phyloP scores from a whole-genome alignment of 225 moss, liverwort and hornwort genomes.

The Sphagnum tenellum region DNA sequence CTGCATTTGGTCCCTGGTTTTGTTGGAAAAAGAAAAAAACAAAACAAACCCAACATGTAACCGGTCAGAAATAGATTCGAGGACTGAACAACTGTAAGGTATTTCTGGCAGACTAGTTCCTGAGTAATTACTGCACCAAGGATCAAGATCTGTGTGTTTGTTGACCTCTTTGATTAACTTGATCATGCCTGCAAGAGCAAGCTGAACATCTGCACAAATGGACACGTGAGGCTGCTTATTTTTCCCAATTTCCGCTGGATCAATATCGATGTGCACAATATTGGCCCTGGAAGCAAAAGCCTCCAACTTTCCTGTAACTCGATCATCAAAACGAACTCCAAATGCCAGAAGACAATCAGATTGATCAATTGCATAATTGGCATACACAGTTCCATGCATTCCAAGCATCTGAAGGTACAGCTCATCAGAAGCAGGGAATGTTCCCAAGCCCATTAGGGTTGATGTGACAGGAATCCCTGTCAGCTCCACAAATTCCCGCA shows the following conservation, averaged over 20 bases:
- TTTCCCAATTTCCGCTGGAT: constrained; percentile 99
- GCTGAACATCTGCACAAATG: constrained; percentile 81
- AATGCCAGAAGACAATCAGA: constrained; percentile 87
- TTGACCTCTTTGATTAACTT: constrained; percentile 35
- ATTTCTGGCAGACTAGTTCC: no score
- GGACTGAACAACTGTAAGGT: no score
- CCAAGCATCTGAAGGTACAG: constrained; percentile 75
- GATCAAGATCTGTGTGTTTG: no score
- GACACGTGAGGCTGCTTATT: constrained; percentile 97
- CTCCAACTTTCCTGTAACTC: constrained; percentile 95
- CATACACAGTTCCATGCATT: constrained; percentile 92
- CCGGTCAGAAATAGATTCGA: no score
- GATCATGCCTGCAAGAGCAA: constrained; percentile 68
- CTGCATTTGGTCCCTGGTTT: constrained; percentile 20
- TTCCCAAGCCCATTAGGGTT: constrained; percentile 91
- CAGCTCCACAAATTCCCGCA: constrained; percentile 87
- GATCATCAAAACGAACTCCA: constrained; percentile 95
- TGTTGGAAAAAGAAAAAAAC: no score
- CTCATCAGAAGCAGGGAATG: constrained; percentile 69
- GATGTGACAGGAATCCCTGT: constrained; percentile 91
- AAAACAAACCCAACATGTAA: no score
- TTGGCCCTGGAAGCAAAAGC: constrained; percentile 80
- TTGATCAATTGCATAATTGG: constrained; percentile 84
- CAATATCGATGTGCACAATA: constrained; percentile 95
- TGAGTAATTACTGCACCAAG: no score